These are phyloP conservation scores for Penicillium sp. DNA, from an alignment of 2,329 filamentous ascomycete species.

Conservation along the genomic window DNA sequence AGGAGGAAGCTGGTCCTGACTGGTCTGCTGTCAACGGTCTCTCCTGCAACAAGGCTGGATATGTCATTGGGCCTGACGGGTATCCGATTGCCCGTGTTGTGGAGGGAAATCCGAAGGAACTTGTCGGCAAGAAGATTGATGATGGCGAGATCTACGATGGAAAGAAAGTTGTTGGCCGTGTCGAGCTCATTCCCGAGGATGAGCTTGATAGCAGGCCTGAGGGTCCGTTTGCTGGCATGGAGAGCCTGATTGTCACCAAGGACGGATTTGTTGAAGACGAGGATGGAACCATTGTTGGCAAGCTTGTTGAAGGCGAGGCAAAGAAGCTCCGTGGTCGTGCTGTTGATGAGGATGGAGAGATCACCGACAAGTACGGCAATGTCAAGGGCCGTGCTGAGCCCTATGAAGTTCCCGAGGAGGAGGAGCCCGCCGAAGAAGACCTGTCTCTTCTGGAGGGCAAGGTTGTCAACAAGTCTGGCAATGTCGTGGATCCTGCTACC, in stretches of 20 bases:
- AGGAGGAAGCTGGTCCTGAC: slow-evolving; percentile 49
- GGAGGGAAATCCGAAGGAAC: slow-evolving; percentile 52
- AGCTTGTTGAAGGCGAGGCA: slow-evolving; percentile 65
- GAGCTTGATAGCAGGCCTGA: slow-evolving; percentile 55
- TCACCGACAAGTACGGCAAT: slow-evolving; percentile 70
- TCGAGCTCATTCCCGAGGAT: slow-evolving; percentile 56
- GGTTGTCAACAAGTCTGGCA: slow-evolving; percentile 61
- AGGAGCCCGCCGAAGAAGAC: slow-evolving; percentile 45
- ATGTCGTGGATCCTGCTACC: slow-evolving; percentile 55
- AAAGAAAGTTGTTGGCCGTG: slow-evolving; percentile 55
- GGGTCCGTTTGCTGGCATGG: slow-evolving; percentile 56
- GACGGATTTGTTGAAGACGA: slow-evolving; percentile 65
- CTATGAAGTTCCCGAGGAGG: slow-evolving; percentile 50
- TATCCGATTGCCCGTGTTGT: slow-evolving; percentile 55
- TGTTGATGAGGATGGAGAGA: slow-evolving; percentile 79
- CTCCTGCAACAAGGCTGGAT: slow-evolving; percentile 56
- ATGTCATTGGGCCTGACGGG: slow-evolving; percentile 52
- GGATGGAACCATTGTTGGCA: slow-evolving; percentile 72
- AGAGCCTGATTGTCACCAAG: slow-evolving; percentile 55
- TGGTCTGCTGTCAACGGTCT: slow-evolving; percentile 54
- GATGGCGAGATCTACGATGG: slow-evolving; percentile 55
- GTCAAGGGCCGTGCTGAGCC: slow-evolving; percentile 58
- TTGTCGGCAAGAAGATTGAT: slow-evolving; percentile 55
- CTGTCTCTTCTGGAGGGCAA: slow-evolving; percentile 59
- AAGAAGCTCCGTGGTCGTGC: slow-evolving; percentile 68